phyloP scores from a whole-genome alignment of 495 filamentous ascomycete genomes.

The Cairneyella variabilis region DNA sequence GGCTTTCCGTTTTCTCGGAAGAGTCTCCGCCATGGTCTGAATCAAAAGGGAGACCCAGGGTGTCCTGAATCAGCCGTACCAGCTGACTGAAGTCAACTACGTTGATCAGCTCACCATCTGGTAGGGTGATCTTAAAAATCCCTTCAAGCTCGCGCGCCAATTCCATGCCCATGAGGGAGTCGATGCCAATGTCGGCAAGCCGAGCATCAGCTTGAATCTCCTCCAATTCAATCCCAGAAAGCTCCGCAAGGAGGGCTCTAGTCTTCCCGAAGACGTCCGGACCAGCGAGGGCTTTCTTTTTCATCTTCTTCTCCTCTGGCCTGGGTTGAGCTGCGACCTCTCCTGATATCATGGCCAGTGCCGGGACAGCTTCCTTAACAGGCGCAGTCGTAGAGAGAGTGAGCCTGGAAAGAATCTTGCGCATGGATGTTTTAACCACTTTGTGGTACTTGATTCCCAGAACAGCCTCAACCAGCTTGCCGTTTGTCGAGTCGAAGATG shows the following conservation, averaged over 20 bases:
- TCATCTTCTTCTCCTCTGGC: constrained; percentile 18
- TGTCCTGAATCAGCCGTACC: constrained; percentile 25
- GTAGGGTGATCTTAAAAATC: constrained; percentile 37
- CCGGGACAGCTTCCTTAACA: not conserved
- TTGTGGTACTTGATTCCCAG: constrained; percentile 45
- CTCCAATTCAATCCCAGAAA: constrained; percentile 40
- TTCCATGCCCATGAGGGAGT: constrained; percentile 55
- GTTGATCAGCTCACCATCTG: constrained; percentile 34
- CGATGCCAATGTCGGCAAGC: constrained; percentile 49
- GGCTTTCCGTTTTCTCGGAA: not conserved
- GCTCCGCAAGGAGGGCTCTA: constrained; percentile 28
- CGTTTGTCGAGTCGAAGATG: constrained; percentile 41
- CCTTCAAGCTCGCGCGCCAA: constrained; percentile 46
- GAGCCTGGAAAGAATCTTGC: constrained; percentile 30
- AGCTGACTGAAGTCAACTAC: constrained; percentile 28
- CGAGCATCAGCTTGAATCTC: constrained; percentile 37
- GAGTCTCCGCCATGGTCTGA: no score
- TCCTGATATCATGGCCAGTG: not conserved
- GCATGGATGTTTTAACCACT: constrained; percentile 41
- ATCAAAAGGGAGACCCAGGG: constrained; percentile 1
- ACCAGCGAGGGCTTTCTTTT: constrained; percentile 8
- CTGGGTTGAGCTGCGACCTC: constrained; percentile 16
- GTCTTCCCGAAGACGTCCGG: constrained; percentile 26
- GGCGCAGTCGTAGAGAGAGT: not conserved
- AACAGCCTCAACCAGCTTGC: constrained; percentile 42